Evolutionary conservation across 768 basidiomycete species (phyloP).

Genomic region (Wakefieldia striispora): DNA sequence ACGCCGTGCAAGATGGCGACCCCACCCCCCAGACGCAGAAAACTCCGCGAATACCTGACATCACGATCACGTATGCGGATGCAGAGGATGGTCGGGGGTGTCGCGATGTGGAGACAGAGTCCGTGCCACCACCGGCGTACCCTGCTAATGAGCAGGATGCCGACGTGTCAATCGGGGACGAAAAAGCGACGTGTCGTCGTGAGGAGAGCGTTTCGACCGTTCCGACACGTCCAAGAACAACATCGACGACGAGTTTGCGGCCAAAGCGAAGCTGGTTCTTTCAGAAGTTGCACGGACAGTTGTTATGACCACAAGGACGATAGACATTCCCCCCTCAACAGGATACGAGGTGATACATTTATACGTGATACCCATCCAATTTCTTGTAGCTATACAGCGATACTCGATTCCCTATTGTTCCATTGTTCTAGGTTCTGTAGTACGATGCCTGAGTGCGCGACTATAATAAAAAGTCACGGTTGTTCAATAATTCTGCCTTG

Average conservation of each 20-base stretch:
- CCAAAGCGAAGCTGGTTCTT: conserved; percentile 15
- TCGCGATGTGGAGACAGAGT: conserved; percentile 1
- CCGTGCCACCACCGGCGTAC: conserved; percentile 32
- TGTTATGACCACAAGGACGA: not conserved
- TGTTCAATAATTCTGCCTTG: too few species aligned
- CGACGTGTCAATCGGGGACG: not conserved
- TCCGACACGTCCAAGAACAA: not conserved
- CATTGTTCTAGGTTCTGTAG: too few species aligned
- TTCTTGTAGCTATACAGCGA: too few species aligned
- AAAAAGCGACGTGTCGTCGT: conserved; percentile 14
- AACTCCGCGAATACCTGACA: conserved; percentile 24
- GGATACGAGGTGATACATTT: too few species aligned
- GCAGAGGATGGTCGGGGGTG: conserved; percentile 12
- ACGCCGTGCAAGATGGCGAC: conserved; percentile 11
- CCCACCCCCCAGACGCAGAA: not conserved
- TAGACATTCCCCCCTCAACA: too few species aligned
- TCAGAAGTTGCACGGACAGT: conserved; percentile 7
- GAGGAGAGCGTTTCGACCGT: too few species aligned
- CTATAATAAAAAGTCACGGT: too few species aligned
- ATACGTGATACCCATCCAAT: too few species aligned
- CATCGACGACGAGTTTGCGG: not conserved
- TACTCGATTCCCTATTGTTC: too few species aligned
- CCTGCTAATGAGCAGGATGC: too few species aligned
- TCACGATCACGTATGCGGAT: conserved; percentile 25
- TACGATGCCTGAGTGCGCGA: too few species aligned